Evolutionary conservation across 2,329 filamentous ascomycete genomes (phyloP).

Genomic region (Pyrenochaeta sp.): DNA sequence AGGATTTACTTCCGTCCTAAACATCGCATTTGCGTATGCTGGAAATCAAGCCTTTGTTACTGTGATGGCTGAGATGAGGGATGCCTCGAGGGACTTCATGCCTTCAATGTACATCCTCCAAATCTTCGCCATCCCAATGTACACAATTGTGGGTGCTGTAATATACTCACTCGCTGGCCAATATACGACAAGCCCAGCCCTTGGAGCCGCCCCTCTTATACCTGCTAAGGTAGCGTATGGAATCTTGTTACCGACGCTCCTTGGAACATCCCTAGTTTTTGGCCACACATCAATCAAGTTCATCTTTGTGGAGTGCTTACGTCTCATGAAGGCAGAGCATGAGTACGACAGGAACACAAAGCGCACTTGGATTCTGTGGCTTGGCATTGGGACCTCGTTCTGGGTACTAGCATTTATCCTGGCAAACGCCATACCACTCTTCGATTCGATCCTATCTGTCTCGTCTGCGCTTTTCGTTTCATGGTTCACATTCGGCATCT

Average conservation of each 20-base stretch:
- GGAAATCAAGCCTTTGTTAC: conserved; percentile 72
- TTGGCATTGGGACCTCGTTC: conserved; percentile 42
- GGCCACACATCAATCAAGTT: conserved; percentile 71
- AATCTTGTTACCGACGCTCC: conserved; percentile 72
- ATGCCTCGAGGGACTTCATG: conserved; percentile 62
- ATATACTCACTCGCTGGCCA: conserved; percentile 71
- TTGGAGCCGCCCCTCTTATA: conserved; percentile 64
- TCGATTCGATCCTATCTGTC: conserved; percentile 69
- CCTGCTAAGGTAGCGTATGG: conserved; percentile 71
- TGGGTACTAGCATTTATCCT: conserved; percentile 73
- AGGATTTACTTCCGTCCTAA: conserved; percentile 42
- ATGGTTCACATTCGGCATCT: conserved; percentile 66
- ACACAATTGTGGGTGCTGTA: conserved; percentile 67
- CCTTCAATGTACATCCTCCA: conserved; percentile 64
- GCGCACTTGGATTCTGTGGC: conserved; percentile 44
- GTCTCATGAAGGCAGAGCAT: conserved; percentile 41
- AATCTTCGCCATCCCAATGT: conserved; percentile 67
- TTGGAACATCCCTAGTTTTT: conserved; percentile 74
- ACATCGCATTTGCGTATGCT: conserved; percentile 74
- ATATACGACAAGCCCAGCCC: conserved; percentile 68
- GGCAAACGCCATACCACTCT: conserved; percentile 72
- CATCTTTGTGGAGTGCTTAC: conserved; percentile 68
- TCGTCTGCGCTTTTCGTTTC: conserved; percentile 67
- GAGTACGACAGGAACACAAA: conserved; percentile 29
- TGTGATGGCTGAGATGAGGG: conserved; percentile 69